Base-by-base conservation (phyloP, 1,284 basidiomycete genomes). In the Boletellus deceptivus region DNA sequence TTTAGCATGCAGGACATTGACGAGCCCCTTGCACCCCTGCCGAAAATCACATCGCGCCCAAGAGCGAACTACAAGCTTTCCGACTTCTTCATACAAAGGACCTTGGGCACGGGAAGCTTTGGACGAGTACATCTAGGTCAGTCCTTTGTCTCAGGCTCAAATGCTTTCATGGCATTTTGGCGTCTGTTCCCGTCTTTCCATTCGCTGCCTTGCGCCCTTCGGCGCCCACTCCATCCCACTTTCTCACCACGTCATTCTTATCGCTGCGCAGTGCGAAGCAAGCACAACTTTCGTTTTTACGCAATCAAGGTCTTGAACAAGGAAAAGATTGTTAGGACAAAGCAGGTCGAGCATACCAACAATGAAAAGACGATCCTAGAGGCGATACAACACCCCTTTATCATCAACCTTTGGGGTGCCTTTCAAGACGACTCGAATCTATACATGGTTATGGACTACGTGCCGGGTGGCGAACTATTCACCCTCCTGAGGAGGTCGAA, bases 361-460 rank as follows among this genome's bases (percentile, higher is more conserved):
- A 96, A 93, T 59, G 96, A 99, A 73, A 86, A 93, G 60, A 82
- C 83, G 54, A 93, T 99, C 77, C 82, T 99, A 40, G 84, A 89
- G 51, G 80, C 84, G 25, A 91, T 97, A 0, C 86, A 95, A 47
- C 94, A 98, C 70, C 91, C 95, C 3, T 99, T 99, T 73, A 89
- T 99, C 57, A 87, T 99, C 74, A 99, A 98, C 65, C 82, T 99
- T 6, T 99, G 96, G 96, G 97, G 96, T 24, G 91, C 92, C 1
- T 99, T 99, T 73, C 93, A 97, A 62, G 96, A 98, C 63, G 75
- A 84, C 10, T 80, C 90, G 41, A 98, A 98, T 67, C 75, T 99
- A 13, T 99, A 97, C 77, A 98, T 99, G 94, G 95, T 99, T 52
- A 98, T 99, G 96, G 97, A 99, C 73, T 99, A 98, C 68, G 96